phyloP scores from a whole-genome alignment of 208 protist genomes.

The Trypanosoma vivax region DNA sequence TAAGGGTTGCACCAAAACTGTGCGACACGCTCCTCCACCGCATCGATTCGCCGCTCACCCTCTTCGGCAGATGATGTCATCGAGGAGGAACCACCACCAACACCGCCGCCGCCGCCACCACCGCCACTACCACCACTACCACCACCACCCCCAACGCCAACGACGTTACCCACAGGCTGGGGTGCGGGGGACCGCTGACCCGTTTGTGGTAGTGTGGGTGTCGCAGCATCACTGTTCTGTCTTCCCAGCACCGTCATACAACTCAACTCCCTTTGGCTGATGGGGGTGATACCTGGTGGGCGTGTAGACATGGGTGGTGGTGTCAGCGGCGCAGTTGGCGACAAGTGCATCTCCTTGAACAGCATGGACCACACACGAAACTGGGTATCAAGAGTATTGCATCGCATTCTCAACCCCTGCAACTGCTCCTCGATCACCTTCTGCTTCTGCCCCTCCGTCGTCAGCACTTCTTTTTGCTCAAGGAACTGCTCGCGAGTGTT shows the following conservation, averaged over 20 bases:
- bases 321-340: neutral
- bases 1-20: slow-evolving; percentile 75
- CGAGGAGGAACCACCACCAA: too few relatives aligned
- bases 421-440: slow-evolving; percentile 39
- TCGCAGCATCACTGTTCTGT: too few relatives aligned
- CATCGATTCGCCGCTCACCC: slow-evolving; percentile 13
- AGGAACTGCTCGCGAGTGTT: slow-evolving; percentile 66
- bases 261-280: too few relatives aligned
- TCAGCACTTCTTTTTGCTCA: slow-evolving; percentile 58
- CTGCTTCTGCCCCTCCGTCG: slow-evolving; percentile 59
- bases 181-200: too few relatives aligned
- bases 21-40: slow-evolving; percentile 53
- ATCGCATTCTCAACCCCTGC: slow-evolving; percentile 2
- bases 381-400: slow-evolving; percentile 9
- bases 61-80: neutral
- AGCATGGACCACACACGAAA: slow-evolving; percentile 14
- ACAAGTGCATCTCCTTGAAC: neutral
- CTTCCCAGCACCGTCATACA: too few relatives aligned
- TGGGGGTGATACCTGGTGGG: too few relatives aligned
- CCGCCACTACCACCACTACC: neutral
- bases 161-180: neutral
- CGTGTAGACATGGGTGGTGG: neutral
- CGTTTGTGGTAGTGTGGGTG: too few relatives aligned
- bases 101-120: too few relatives aligned
- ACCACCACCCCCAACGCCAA: neutral